Conservation (phyloP, 2,329 filamentous ascomycete genomes). For the Hypoxylon sp. region DNA sequence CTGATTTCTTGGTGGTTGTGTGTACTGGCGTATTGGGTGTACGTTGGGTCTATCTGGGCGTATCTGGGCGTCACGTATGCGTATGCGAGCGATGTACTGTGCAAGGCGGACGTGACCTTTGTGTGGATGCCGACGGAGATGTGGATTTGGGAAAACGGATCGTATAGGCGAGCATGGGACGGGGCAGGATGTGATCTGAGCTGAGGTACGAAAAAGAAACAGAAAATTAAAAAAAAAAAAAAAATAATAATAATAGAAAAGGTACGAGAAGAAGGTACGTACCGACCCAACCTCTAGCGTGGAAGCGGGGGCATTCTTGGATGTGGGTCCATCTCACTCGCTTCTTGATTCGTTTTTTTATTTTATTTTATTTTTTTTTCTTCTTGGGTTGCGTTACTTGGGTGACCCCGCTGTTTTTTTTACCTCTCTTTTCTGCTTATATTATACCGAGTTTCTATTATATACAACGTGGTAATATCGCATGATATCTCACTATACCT, state of each 20-base stretch:
- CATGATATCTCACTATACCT: neutral
- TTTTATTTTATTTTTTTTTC: neutral
- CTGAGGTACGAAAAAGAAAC: too few species aligned
- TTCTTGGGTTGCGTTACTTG: slow-evolving; percentile 49
- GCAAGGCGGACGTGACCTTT: slow-evolving; percentile 36
- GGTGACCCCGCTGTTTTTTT: slow-evolving; percentile 42
- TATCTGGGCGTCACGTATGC: too few species aligned
- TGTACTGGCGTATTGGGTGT: slow-evolving; percentile 25
- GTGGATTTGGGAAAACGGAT: slow-evolving; percentile 28
- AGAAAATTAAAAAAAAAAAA: too few species aligned
- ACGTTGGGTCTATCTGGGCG: too few species aligned
- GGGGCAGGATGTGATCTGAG: slow-evolving; percentile 30
- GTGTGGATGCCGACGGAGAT: slow-evolving; percentile 34
- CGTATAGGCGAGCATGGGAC: neutral
- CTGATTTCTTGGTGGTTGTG: slow-evolving; percentile 14
- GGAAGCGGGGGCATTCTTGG: slow-evolving; percentile 30
- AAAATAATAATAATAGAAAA: too few species aligned
- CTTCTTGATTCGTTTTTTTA: too few species aligned
- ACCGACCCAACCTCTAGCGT: too few species aligned
- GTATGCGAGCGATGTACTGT: slow-evolving; percentile 33
- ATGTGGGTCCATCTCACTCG: slow-evolving; percentile 35
- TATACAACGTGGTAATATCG: neutral
- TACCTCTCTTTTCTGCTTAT: slow-evolving; percentile 9
- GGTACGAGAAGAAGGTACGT: too few species aligned
- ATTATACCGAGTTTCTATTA: neutral